Percentiles rank a stretch among this genome's conserved stretches.
Conservation (phyloP, 495 filamentous ascomycete genomes). For the Parathielavia appendiculata region DNA sequence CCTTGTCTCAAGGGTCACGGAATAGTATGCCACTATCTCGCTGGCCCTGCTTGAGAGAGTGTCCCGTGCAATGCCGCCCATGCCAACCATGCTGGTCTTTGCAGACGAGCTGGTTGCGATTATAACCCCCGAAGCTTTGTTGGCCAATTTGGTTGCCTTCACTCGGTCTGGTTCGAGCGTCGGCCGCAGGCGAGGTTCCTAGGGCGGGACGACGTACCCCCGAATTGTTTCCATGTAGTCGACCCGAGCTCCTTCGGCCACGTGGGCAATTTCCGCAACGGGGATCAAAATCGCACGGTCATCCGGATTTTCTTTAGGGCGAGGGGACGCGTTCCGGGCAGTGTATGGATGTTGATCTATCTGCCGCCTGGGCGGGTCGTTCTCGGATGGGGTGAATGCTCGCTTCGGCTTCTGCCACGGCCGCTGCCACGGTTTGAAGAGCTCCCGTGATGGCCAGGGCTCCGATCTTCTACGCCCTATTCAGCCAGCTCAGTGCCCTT, state of each 20-base stretch:
- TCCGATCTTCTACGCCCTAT: conserved; percentile 7
- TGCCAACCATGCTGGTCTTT: too few species aligned
- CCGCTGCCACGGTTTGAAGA: conserved; percentile 8
- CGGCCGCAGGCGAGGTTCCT: conserved; percentile 10
- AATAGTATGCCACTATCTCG: too few species aligned
- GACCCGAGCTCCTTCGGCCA: not conserved
- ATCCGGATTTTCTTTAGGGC: not conserved
- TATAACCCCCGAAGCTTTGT: too few species aligned
- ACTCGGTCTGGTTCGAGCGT: too few species aligned
- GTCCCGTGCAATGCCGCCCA: too few species aligned
- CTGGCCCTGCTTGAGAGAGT: too few species aligned
- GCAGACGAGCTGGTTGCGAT: too few species aligned
- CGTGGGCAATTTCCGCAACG: conserved; percentile 1
- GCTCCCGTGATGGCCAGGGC: conserved; percentile 6
- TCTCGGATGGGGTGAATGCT: conserved; percentile 4
- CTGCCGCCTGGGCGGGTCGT: conserved; percentile 1
- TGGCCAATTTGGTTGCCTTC: too few species aligned
- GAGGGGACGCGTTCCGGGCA: not conserved
- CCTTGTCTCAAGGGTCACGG: too few species aligned
- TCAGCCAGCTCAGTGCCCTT: conserved; percentile 8
- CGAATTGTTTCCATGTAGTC: conserved; percentile 2
- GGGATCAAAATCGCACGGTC: not conserved
- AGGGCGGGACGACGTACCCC: conserved; percentile 10
- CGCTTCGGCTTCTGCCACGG: conserved; percentile 11
- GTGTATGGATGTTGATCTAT: conserved; percentile 1